Base-by-base conservation (phyloP, 1,139 yeast genomes). In the Debaryomyces sp. region DNA sequence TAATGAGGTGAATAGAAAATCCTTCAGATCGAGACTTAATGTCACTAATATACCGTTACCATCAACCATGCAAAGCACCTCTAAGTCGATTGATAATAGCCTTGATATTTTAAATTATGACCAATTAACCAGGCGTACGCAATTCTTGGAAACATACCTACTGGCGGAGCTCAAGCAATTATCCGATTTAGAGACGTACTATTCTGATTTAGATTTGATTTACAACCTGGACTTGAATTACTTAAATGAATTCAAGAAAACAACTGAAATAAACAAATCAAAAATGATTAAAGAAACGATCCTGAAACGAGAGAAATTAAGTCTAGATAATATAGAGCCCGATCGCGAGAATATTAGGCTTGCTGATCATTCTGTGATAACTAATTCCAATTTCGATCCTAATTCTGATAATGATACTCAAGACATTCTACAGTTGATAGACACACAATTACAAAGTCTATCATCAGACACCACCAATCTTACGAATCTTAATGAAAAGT, bases 121-220 rank as follows among this genome's bases (percentile, higher is more conserved):
- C 51, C 63, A 58, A 22, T 59, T 73, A 18, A 51, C 54, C 7
- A 58, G 70, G 35, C 57, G 71, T 10, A 72, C 68, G 49, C 61
- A 62, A 17, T 62, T 63, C 39, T 55, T 73, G 43, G 78, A 75
- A 52, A 70, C 77, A 0, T 70, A 70, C 52, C 58, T 75, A 13
- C 72, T 66, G 71, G 80, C 80, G 0, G 80, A 75, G 50, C 46
- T 68, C 33, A 68, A 70, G 47, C 80, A 75, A 50, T 56, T 75
- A 41, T 56, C 61, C 22, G 75, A 70, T n/a, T 56, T 75, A 30
- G 66, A 71, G 46, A 51, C 54, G 9, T 62, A 68, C 51, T 60
- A 63, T 44, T 57, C 60, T 13, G 63, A 64, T 32, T 51, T 67
- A 15, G 53, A 67, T 21, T 49, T 55, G 32, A 54, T 56, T 26